Conservation (phyloP, 2,329 filamentous ascomycete genomes). For the Neocucurbitaria cava region DNA sequence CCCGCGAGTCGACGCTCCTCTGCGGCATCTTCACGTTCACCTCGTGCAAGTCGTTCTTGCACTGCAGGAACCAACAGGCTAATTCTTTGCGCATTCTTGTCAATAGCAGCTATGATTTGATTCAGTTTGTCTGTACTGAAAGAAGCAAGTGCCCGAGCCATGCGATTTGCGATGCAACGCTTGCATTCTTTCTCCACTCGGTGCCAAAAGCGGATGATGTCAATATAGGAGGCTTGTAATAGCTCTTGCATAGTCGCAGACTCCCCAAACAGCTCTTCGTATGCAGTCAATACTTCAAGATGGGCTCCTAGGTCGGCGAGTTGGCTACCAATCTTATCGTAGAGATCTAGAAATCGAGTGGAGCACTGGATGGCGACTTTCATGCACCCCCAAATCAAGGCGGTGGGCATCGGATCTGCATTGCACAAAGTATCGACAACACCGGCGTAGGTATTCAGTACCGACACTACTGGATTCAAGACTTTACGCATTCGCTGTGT, state of each 20-base stretch:
- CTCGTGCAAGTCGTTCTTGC: constrained; percentile 3
- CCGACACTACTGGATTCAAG: constrained; percentile 1
- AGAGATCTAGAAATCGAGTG: background rate
- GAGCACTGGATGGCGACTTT: constrained; percentile 1
- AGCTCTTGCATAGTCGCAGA: background rate
- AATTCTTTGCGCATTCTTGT: constrained; percentile 1
- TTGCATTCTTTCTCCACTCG: constrained; percentile 3
- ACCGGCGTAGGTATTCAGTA: background rate
- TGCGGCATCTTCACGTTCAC: constrained; percentile 2
- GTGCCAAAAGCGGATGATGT: constrained; percentile 4
- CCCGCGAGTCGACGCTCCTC: constrained; percentile 3
- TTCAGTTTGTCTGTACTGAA: constrained; percentile 1
- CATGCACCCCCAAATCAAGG: constrained; percentile 3
- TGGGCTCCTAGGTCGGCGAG: background rate
- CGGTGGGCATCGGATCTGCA: constrained; percentile 3
- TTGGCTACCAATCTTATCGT: constrained; percentile 2
- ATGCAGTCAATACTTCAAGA: background rate
- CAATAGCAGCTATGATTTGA: constrained; percentile 1
- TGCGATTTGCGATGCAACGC: constrained; percentile 2
- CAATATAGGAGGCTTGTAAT: constrained; percentile 2
- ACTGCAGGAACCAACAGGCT: constrained; percentile 2
- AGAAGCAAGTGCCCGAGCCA: constrained; percentile 1
- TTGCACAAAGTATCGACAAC: constrained; percentile 2
- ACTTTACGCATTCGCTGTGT: constrained; percentile 3
- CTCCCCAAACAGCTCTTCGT: constrained; percentile 1